These are phyloP conservation scores for Peronospora belbahrii DNA, from an alignment of 352 stramenopile genomes.

Conservation along the genomic window DNA sequence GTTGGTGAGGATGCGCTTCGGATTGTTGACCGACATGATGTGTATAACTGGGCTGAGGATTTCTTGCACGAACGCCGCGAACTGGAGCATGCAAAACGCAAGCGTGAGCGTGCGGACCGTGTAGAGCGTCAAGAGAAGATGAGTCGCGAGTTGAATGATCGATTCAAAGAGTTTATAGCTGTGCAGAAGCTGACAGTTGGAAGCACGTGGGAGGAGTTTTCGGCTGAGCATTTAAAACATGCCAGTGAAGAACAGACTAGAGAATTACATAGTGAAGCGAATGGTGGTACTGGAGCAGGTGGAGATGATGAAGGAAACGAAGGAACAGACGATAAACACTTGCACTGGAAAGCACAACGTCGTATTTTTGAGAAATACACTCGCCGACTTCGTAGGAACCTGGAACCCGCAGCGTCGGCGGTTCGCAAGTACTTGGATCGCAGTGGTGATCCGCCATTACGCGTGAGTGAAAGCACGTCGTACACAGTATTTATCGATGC, in stretches of 20 bases:
- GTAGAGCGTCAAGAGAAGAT: constrained; percentile 31
- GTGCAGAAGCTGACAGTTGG: constrained; percentile 16
- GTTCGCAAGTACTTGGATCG: constrained; percentile 30
- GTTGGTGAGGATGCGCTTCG: constrained; percentile 21
- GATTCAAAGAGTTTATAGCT: constrained; percentile 14
- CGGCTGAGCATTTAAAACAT: constrained; percentile 7
- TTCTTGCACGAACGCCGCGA: constrained; percentile 36
- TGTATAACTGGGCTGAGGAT: constrained; percentile 62
- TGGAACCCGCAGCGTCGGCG: constrained; percentile 20
- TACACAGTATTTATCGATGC: constrained; percentile 33
- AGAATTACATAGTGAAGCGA: constrained; percentile 7
- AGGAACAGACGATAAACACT: constrained; percentile 5
- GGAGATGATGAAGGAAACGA: constrained; percentile 9
- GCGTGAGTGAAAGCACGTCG: constrained; percentile 25
- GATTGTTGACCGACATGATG: constrained; percentile 38
- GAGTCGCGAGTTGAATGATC: constrained; percentile 24
- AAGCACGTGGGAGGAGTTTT: constrained; percentile 26
- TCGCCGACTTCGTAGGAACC: constrained; percentile 26
- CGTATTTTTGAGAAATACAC: constrained; percentile 49
- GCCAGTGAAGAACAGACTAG: constrained; percentile 9
- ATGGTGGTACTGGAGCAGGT: constrained; percentile 2
- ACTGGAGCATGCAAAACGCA: constrained; percentile 37
- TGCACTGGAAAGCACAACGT: constrained; percentile 41
- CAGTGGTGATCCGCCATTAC: constrained; percentile 22
- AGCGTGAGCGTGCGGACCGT: constrained; percentile 43